phyloP scores from a whole-genome alignment of 768 basidiomycete species.

The Boletellus ananas region DNA sequence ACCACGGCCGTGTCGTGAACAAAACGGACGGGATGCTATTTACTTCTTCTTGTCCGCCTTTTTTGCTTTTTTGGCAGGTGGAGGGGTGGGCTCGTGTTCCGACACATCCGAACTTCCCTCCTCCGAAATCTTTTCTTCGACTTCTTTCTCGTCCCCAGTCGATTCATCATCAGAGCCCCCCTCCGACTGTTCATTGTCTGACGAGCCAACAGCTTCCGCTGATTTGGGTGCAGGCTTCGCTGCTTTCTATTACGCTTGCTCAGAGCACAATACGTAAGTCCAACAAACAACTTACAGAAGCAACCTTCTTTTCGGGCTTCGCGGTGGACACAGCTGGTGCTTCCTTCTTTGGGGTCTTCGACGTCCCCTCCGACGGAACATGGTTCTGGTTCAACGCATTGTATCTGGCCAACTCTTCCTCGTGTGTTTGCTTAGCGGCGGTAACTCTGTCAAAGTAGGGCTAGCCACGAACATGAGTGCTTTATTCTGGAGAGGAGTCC shows the following conservation, averaged over 20 bases:
- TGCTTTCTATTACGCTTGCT: constrained; percentile 22
- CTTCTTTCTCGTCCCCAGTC: constrained; percentile 23
- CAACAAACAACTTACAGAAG: constrained; percentile 16
- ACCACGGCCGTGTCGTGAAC: constrained; percentile 4
- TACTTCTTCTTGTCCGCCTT: constrained; percentile 28
- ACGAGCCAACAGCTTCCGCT: constrained; percentile 23
- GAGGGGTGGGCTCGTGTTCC: constrained; percentile 26
- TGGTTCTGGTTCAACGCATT: constrained; percentile 52
- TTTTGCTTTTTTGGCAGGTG: constrained; percentile 29
- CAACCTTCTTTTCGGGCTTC: constrained; percentile 26
- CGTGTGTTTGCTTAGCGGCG: constrained; percentile 61
- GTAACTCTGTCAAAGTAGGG: constrained; percentile 41
- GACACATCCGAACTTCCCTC: constrained; percentile 26
- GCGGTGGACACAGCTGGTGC: constrained; percentile 28
- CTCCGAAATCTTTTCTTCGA: constrained; percentile 21
- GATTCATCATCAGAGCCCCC: constrained; percentile 22
- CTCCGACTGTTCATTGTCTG: constrained; percentile 32
- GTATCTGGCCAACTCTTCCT: constrained; percentile 60
- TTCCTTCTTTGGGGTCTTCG: constrained; percentile 28
- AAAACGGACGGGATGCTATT: constrained; percentile 6
- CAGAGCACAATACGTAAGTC: constrained; percentile 12
- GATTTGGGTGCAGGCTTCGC: constrained; percentile 23
- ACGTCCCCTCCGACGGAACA: constrained; percentile 43
- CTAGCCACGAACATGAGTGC: constrained; percentile 11
- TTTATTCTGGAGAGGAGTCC: background rate